Conservation (phyloP, 805 yeast species). For the Sugiyamaella valdiviana region DNA sequence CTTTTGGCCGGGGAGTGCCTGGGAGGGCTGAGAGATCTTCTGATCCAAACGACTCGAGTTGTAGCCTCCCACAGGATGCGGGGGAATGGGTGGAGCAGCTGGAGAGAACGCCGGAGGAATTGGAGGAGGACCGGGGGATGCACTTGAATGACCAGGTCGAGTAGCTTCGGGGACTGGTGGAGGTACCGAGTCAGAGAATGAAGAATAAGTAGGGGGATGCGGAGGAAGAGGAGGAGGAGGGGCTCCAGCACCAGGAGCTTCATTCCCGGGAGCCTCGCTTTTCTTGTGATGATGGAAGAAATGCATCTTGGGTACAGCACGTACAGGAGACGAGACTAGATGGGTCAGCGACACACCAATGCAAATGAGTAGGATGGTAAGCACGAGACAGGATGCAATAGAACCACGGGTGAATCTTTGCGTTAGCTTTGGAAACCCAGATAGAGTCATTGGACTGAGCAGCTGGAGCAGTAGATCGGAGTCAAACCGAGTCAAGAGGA, state of each 20-base stretch:
- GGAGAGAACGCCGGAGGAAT: no score
- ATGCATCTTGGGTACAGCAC: neutral
- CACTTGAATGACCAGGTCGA: neutral
- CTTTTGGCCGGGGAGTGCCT: neutral
- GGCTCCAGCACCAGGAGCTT: neutral
- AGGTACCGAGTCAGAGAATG: neutral
- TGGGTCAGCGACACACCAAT: no score
- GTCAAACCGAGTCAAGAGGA: no score
- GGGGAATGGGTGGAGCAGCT: neutral
- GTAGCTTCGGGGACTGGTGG: neutral
- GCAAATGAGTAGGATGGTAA: no score
- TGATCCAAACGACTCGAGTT: neutral
- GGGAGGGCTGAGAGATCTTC: no score
- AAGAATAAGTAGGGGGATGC: neutral
- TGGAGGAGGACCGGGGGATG: no score
- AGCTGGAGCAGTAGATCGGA: no score
- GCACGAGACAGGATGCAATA: no score
- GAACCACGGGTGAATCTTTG: no score
- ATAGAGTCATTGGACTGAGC: no score
- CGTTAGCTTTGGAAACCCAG: no score
- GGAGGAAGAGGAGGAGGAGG: neutral
- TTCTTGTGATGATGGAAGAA: neutral
- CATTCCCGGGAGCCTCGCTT: neutral
- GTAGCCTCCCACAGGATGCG: neutral
- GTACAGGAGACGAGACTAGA: no score